These are phyloP conservation scores for Aureobasidium namibiae DNA, from an alignment of 2,329 filamentous ascomycete species.

Conservation along the genomic window DNA sequence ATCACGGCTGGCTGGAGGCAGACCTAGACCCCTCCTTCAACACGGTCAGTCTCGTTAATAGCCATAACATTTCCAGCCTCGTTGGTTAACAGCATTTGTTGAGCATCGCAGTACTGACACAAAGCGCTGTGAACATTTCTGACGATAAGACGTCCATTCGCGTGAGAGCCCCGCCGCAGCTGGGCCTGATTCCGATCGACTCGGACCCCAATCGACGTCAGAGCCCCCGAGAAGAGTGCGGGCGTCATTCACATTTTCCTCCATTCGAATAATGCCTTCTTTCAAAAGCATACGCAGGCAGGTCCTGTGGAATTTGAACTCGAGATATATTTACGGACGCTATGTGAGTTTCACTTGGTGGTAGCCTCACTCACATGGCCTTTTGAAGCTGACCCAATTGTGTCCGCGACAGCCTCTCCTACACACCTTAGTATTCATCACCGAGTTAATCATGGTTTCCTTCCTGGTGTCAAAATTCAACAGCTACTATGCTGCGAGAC, in stretches of 20 bases:
- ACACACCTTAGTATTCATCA: slow-evolving; percentile 72
- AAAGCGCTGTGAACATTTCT: neutral
- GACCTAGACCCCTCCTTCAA: slow-evolving; percentile 6
- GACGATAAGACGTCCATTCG: neutral
- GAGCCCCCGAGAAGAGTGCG: neutral
- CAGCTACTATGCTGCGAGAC: slow-evolving; percentile 83
- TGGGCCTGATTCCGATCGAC: slow-evolving; percentile 3
- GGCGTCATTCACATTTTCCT: slow-evolving; percentile 12
- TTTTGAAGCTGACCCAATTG: neutral
- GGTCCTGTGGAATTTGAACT: slow-evolving; percentile 45
- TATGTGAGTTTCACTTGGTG: slow-evolving; percentile 50
- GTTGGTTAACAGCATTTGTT: neutral
- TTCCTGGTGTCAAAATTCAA: slow-evolving; percentile 84
- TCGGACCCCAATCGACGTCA: neutral
- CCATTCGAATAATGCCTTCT: slow-evolving; percentile 36
- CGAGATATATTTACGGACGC: slow-evolving; percentile 64
- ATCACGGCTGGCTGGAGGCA: neutral
- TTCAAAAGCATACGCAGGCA: slow-evolving; percentile 31
- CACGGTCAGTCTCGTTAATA: neutral
- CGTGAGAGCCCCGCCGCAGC: neutral
- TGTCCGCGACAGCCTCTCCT: slow-evolving; percentile 62
- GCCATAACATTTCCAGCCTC: neutral
- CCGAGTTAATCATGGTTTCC: slow-evolving; percentile 81
- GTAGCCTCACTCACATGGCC: neutral
- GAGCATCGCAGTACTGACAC: neutral